A percentile compares a stretch with the other conserved stretches of the same genome.
phyloP scores from a whole-genome alignment of 441 rosid genomes.

The Erysimum cheiri region DNA sequence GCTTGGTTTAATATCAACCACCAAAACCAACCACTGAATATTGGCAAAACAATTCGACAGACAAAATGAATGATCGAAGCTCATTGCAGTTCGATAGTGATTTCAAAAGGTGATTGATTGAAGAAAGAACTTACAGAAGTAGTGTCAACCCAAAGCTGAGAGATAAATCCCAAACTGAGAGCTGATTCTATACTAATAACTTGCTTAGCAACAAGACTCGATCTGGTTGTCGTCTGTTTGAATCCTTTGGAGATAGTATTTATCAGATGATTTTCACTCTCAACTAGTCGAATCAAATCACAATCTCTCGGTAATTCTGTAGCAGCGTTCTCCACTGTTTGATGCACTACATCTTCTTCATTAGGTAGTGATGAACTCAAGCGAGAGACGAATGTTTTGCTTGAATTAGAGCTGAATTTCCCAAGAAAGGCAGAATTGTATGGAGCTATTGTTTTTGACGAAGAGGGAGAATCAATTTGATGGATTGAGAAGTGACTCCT shows the following conservation, averaged over 20 bases:
- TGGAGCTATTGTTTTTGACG: slow-evolving; percentile 27
- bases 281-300: slow-evolving; percentile 43
- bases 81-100: not conserved
- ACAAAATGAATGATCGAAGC: not conserved
- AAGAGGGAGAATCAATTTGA: not conserved
- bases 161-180: slow-evolving; percentile 70
- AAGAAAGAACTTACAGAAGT: slow-evolving; percentile 53
- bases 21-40: slow-evolving; percentile 71
- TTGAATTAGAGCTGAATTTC: slow-evolving; percentile 48
- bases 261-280: slow-evolving; percentile 11
- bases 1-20: slow-evolving; percentile 80
- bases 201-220: slow-evolving; percentile 81
- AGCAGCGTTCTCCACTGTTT: slow-evolving; percentile 2
- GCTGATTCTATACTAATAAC: slow-evolving; percentile 81
- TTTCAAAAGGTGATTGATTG: not conserved
- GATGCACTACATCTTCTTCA: slow-evolving; percentile 33
- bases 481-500: not conserved
- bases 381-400: slow-evolving; percentile 35
- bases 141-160: slow-evolving; percentile 90
- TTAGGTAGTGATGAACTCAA: slow-evolving; percentile 35
- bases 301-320: slow-evolving; percentile 32
- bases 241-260: slow-evolving; percentile 45
- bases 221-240: slow-evolving; percentile 60
- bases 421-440: slow-evolving; percentile 22
- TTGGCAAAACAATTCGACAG: not conserved